phyloP scores from a whole-genome alignment of 192 early-diverging fungal genomes.

The Coemansia sp. region DNA sequence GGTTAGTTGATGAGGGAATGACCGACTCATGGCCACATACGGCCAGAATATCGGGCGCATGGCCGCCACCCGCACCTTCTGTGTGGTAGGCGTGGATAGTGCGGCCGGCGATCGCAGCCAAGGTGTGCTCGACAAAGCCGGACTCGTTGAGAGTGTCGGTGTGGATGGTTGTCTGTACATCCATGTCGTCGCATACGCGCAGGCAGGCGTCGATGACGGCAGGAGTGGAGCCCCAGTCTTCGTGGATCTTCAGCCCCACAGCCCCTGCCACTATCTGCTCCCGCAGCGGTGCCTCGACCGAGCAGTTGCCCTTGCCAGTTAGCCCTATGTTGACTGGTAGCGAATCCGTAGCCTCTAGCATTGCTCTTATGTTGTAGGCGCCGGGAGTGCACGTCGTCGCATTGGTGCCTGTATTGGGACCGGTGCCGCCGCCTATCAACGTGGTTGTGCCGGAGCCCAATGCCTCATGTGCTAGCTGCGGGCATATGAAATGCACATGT shows the following conservation, averaged over 20 bases:
- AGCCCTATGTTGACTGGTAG: conserved; percentile 91
- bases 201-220: conserved; percentile 90
- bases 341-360: conserved; percentile 87
- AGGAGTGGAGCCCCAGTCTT: conserved; percentile 97
- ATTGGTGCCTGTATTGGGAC: conserved; percentile 94
- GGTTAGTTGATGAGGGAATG: conserved; percentile 93
- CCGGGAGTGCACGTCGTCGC: conserved; percentile 96
- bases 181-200: conserved; percentile 78
- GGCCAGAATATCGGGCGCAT: conserved; percentile 81
- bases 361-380: conserved; percentile 75
- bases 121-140: conserved; percentile 90
- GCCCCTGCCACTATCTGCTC: conserved; percentile 87
- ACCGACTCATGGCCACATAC: conserved; percentile 81
- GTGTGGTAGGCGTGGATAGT: conserved; percentile 97
- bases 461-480: conserved; percentile 83
- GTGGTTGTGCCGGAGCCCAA: conserved; percentile 79
- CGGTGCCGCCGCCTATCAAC: conserved; percentile 87
- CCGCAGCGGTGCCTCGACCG: conserved; percentile 60
- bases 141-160: conserved; percentile 97
- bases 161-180: conserved; percentile 89
- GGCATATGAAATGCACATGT: conserved; percentile 96
- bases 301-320: conserved; percentile 94
- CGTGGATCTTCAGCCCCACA: conserved; percentile 89
- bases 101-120: conserved; percentile 85
- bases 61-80: conserved; percentile 95